Base-by-base conservation (phyloP, 495 filamentous ascomycete genomes). In the Massariosphaeria phaeospora region DNA sequence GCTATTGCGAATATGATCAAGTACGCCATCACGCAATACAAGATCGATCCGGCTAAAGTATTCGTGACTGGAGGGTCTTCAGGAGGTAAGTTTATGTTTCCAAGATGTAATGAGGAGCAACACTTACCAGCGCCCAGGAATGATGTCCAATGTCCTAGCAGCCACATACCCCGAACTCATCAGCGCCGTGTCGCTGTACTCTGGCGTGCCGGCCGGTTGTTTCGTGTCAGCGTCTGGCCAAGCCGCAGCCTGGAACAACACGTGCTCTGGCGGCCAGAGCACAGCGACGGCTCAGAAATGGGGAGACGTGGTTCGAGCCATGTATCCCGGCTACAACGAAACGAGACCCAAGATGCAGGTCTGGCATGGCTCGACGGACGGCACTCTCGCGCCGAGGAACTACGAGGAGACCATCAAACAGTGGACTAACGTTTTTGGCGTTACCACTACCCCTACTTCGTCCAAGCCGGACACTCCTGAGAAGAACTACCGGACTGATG, bases 131-230 rank as follows among this genome's bases (percentile, higher is more conserved):
- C n/a, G 9, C 10, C 2, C 39, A 57, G 59, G 21, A 49, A 57
- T 64, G 61, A 64, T 64, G 61, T 55, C 52, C 27, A 82, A 81
- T 59, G 76, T 81, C 25, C 59, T 83, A 63, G 77, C 73, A 9
- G 79, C 76, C 6, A 75, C 76, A 1, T 82, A 83, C 59, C 80
- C 79, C 15, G 73, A 80, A n/a, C 69, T 82, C 17, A 81, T 82
- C 57, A 71, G 75, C 38, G 80, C 78, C 10, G 79, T 73, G 12
- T 75, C 73, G 3, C 78, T 72, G 24, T 84, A 81, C 66, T 70
- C 79, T 9, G 82, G 82, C 20, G 79, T 85, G 0, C 70, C 82
- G 4, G 79, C 76, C 15, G 81, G 79, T 7, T 85, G 82, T 70
- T 83, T 82, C 63, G 66, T 55, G 1, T 56, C 52, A 12, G 45